Conservation (phyloP, 2,329 filamentous ascomycete species). For the Harringtonia aguacate region DNA sequence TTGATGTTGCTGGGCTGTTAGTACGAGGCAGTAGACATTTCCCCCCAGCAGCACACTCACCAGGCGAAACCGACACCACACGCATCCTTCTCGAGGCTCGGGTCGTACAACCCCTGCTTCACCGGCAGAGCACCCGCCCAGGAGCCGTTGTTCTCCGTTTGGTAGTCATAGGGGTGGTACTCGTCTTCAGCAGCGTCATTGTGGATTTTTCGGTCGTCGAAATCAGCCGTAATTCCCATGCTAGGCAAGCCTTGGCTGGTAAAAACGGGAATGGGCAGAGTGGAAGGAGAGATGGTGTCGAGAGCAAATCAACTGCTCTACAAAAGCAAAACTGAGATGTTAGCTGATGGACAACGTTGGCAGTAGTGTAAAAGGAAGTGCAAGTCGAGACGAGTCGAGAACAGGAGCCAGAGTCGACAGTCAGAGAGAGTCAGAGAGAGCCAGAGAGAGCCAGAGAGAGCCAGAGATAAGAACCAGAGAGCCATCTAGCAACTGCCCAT, state of each 20-base stretch:
- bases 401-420: too few relatives aligned
- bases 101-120: conserved; percentile 98
- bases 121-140: conserved; percentile 93
- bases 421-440: too few relatives aligned
- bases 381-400: too few relatives aligned
- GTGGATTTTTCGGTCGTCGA: conserved; percentile 57
- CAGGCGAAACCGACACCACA: conserved; percentile 99
- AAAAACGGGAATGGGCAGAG: background rate
- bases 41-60: too few relatives aligned
- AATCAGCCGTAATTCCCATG: conserved; percentile 57
- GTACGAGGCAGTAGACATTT: conserved; percentile 3
- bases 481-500: too few relatives aligned
- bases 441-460: too few relatives aligned
- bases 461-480: too few relatives aligned
- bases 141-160: conserved; percentile 72
- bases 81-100: conserved; percentile 93
- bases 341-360: too few relatives aligned
- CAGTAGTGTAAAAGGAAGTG: too few relatives aligned
- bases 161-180: conserved; percentile 72
- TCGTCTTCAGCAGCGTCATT: conserved; percentile 47
- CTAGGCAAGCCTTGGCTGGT: conserved; percentile 48
- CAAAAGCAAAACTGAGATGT: background rate
- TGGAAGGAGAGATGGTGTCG: background rate
- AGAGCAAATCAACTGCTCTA: background rate
- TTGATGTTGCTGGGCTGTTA: conserved; percentile 70